Evolutionary conservation across 305 asterid genomes (phyloP), one percentile per base, ranked within the genome.

Genomic region (Fraxinus sp.): DNA sequence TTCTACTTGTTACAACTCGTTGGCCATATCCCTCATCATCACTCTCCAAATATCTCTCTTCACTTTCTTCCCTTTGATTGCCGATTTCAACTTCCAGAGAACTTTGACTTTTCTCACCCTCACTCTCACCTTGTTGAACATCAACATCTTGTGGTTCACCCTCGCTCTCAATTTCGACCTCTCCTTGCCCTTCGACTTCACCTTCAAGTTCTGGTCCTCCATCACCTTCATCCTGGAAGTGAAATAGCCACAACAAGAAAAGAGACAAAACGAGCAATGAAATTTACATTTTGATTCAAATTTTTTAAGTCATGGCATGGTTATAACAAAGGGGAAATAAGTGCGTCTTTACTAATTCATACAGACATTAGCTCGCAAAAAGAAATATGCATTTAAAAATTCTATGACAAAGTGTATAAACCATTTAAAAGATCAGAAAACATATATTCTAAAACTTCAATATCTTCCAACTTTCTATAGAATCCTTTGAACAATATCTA

Each of bases 51-150:
- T 91, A 91, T 84, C 89, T 91, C 52, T 86, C 91, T 87, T 87
- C 97, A 81, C 95, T 92, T 82, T 89, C 97, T 88, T 88, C 97
- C 88, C 92, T 92, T 33, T 88, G 95, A 84, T 95, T 95, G 64
- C 86, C 94, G 77, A 89, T 82, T 81, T 88, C 97, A 83, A 91
- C 90, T 85, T 91, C 97, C 77, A 89, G 95, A 77, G 95, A 91
- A 87, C 94, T 90, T 87, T 87, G 91, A 52, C 91, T 94, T 85
- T 92, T 91, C 89, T 95, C 98, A 49, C 87, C 91, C 85, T 92
- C 97, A 37, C 95, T 93, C 86, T 94, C 97, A 18, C 86, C 95
- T 6, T 72, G 92, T 70, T 82, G 85, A 74, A 79, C 90, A 83
- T 91, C 90, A 66, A 81, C 85, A 16, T 90, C 97, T 57, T 83